Percentiles rank a stretch among this genome's conserved stretches.
These are phyloP conservation scores for Capillidium rhysosporum DNA, from an alignment of 371 early-diverging fungal species.

Conservation along the genomic window DNA sequence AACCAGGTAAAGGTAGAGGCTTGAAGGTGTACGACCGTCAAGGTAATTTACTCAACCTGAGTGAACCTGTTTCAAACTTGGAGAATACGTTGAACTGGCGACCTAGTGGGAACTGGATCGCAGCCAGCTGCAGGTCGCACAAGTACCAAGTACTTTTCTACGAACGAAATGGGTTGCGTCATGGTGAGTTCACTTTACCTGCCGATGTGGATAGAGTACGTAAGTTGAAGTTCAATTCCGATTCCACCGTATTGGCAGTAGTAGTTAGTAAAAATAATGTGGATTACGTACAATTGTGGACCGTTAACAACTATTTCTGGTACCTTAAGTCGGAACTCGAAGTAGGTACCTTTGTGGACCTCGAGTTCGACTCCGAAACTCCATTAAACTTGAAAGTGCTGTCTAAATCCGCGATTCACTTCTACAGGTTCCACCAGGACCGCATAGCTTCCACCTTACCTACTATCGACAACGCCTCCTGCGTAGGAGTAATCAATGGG, in stretches of 20 bases:
- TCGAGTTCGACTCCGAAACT: not conserved
- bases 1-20: slow-evolving; percentile 36
- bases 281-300: slow-evolving; percentile 66
- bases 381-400: not conserved
- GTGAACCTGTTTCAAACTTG: slow-evolving; percentile 58
- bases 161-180: slow-evolving; percentile 84
- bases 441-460: slow-evolving; percentile 27
- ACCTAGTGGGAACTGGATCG: slow-evolving; percentile 77
- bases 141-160: slow-evolving; percentile 79
- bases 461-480: slow-evolving; percentile 28
- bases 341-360: too few species aligned
- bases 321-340: slow-evolving; percentile 8
- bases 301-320: slow-evolving; percentile 82
- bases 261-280: slow-evolving; percentile 13
- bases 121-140: slow-evolving; percentile 65
- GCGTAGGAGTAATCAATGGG: slow-evolving; percentile 67
- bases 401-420: slow-evolving; percentile 26
- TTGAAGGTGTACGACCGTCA: slow-evolving; percentile 74
- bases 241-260: slow-evolving; percentile 71
- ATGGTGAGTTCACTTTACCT: slow-evolving; percentile 77
- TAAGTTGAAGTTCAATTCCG: slow-evolving; percentile 60
- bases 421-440: slow-evolving; percentile 30
- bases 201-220: slow-evolving; percentile 17
- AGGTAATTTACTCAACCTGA: slow-evolving; percentile 53
- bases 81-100: slow-evolving; percentile 72